phyloP scores from a whole-genome alignment of 2,329 filamentous ascomycete genomes.

The Neopestalotiopsis rosae region DNA sequence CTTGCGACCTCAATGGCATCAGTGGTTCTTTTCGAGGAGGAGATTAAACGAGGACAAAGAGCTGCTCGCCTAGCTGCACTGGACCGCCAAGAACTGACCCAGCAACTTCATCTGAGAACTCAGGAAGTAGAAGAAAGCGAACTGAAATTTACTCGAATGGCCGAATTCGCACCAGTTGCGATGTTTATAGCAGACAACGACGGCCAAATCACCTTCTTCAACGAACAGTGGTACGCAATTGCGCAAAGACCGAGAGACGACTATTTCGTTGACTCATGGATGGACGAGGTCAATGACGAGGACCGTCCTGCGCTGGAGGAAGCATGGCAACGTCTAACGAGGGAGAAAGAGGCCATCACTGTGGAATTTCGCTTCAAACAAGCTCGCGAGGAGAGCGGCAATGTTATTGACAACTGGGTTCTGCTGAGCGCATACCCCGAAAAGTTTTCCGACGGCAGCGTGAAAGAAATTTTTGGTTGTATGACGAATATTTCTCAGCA shows the following conservation, averaged over 20 bases:
- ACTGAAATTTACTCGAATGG: slow-evolving; percentile 82
- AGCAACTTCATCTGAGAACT: slow-evolving; percentile 72
- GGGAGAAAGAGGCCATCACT: slow-evolving; percentile 67
- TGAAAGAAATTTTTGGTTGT: slow-evolving; percentile 80
- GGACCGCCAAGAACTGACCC: slow-evolving; percentile 77
- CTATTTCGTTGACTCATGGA: slow-evolving; percentile 69
- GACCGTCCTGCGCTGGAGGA: slow-evolving; percentile 64
- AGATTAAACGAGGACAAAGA: slow-evolving; percentile 75
- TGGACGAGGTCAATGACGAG: slow-evolving; percentile 72
- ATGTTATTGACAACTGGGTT: slow-evolving; percentile 74
- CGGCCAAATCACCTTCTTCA: slow-evolving; percentile 78
- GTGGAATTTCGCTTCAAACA: slow-evolving; percentile 79
- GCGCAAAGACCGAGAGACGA: slow-evolving; percentile 64
- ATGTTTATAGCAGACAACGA: slow-evolving; percentile 81
- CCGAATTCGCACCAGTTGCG: slow-evolving; percentile 82
- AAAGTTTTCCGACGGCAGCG: slow-evolving; percentile 63
- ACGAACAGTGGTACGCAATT: slow-evolving; percentile 79
- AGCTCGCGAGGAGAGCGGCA: slow-evolving; percentile 65
- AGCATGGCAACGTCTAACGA: slow-evolving; percentile 67
- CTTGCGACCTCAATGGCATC: slow-evolving; percentile 81
- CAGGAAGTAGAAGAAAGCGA: slow-evolving; percentile 71
- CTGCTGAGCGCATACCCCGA: slow-evolving; percentile 79
- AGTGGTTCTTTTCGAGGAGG: slow-evolving; percentile 82
- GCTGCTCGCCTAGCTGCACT: slow-evolving; percentile 77
- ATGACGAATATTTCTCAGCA: slow-evolving; percentile 87